A percentile compares a stretch with the other conserved stretches of the same genome.
phyloP scores from a whole-genome alignment of 2,329 filamentous ascomycete genomes.

The Colletotrichum coccodes region DNA sequence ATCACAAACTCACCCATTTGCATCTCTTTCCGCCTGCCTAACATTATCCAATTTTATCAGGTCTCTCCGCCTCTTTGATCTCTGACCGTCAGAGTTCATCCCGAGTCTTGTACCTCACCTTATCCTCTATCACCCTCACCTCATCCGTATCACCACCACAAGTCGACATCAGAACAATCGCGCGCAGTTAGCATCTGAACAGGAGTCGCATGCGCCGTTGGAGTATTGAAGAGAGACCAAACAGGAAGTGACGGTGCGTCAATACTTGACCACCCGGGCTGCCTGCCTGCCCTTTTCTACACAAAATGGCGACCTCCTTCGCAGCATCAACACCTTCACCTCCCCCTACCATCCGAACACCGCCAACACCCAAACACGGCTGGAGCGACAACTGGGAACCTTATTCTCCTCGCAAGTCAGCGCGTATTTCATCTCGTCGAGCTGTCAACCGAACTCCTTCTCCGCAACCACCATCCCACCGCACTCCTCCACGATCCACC shows the following conservation, averaged over 20 bases:
- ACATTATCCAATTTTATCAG: constrained; percentile 1
- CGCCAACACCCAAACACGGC: constrained; percentile 75
- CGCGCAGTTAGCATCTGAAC: neutral
- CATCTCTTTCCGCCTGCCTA: constrained; percentile 1
- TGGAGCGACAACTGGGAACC: constrained; percentile 77
- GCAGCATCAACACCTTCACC: constrained; percentile 69
- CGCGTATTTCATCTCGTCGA: constrained; percentile 69
- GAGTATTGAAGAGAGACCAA: neutral
- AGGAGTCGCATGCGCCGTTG: neutral
- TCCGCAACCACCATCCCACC: constrained; percentile 50
- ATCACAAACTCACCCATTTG: constrained; percentile 13
- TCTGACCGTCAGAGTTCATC: constrained; percentile 11
- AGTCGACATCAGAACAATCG: neutral
- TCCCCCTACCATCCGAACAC: constrained; percentile 68
- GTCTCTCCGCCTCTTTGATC: neutral
- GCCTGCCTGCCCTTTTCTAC: constrained; percentile 18
- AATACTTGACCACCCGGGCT: neutral
- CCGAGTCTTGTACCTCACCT: neutral
- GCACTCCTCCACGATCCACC: constrained; percentile 47
- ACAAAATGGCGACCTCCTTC: constrained; percentile 32
- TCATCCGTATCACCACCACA: neutral
- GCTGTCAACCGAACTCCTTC: constrained; percentile 65
- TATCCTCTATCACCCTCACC: neutral
- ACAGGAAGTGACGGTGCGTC: constrained; percentile 22
- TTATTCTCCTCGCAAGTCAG: constrained; percentile 76